Conservation (phyloP, 495 filamentous ascomycete species). For the Neohortaea acidophila region DNA sequence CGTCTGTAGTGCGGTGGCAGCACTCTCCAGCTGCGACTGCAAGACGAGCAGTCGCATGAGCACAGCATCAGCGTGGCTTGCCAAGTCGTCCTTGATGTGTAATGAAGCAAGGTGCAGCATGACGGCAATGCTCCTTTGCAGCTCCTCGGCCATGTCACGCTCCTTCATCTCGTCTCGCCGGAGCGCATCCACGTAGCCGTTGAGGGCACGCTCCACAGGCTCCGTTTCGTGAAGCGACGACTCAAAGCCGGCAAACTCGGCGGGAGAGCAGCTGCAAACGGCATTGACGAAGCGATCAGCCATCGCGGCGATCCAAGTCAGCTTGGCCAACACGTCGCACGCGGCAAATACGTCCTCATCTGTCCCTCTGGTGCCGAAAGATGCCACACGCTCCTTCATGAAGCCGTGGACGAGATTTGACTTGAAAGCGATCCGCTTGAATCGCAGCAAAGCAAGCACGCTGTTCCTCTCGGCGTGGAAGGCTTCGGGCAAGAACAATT, state of each 20-base stretch:
- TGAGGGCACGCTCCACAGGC: constrained; percentile 78
- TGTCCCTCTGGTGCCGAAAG: constrained; percentile 36
- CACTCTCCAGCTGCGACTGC: constrained; percentile 69
- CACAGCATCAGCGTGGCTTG: constrained; percentile 64
- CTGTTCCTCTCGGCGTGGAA: constrained; percentile 69
- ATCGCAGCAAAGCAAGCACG: constrained; percentile 67
- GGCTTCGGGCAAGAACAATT: constrained; percentile 77
- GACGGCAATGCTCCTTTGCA: constrained; percentile 68
- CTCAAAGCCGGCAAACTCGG: constrained; percentile 60
- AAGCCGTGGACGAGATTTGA: constrained; percentile 62
- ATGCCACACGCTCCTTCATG: constrained; percentile 57
- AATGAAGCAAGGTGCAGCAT: constrained; percentile 73
- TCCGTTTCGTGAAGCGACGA: constrained; percentile 76
- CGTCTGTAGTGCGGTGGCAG: constrained; percentile 50
- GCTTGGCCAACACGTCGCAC: constrained; percentile 67
- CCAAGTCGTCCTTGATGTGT: constrained; percentile 54
- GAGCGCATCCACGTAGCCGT: constrained; percentile 72
- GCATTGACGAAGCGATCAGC: constrained; percentile 70
- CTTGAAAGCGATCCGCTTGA: constrained; percentile 82
- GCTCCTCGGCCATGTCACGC: constrained; percentile 59
- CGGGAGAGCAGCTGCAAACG: constrained; percentile 57
- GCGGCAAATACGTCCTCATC: constrained; percentile 63
- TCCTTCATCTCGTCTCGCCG: constrained; percentile 77
- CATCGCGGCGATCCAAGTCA: constrained; percentile 67
- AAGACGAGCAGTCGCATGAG: constrained; percentile 57